Base-by-base conservation (phyloP, 768 basidiomycete genomes). In the Lactarius indigo region DNA sequence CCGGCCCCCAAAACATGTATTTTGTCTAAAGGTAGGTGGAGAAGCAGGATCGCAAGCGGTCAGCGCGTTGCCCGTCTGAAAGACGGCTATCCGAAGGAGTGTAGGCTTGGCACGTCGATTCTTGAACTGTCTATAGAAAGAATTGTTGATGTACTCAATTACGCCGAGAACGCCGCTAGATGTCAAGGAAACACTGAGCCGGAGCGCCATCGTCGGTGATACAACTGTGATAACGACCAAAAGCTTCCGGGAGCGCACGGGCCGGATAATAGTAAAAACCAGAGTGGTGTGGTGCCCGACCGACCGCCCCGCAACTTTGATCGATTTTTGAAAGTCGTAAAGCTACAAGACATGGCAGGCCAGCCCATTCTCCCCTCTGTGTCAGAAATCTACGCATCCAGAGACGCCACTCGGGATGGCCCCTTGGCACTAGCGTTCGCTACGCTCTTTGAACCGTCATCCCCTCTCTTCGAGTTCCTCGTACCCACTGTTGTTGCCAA, bases 391-490 rank as follows among this genome's bases (percentile, higher is more conserved):
- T 65, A 57, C 42, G 56, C 64, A 12, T 65, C 67, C 33, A 35
- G 2, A 30, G 67, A 68, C 35, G 4, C n/a, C n/a, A 56, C 64
- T 57, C 52, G 28, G n/a, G 68, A 70, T 31, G 69, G 71, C 20
- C 71, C 75, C 28, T 77, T 84, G 50, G 72, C 72, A 37, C 66
- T 65, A 23, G 72, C 77, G 64, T 74, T 87, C 50, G 70, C 78
- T 7, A 71, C 78, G 57, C 80, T 87, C 66, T 68, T 68, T 50
- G 66, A 70, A 33, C 72, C 77, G 67, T 74, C 86, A 41, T 69
- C 77, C 9, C 70, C 78, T 57, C 81, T 87, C 64, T 89, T 92
- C 74, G 92, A 94, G 74, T 90, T 90, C 2, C 83, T 84, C 3
- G 78, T 85, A 60, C 81, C 92, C 35, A 74, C 75, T 55, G 82